Evolutionary conservation across 2,329 filamentous ascomycete genomes (phyloP).

Genomic region (Clarireedia hainanense): DNA sequence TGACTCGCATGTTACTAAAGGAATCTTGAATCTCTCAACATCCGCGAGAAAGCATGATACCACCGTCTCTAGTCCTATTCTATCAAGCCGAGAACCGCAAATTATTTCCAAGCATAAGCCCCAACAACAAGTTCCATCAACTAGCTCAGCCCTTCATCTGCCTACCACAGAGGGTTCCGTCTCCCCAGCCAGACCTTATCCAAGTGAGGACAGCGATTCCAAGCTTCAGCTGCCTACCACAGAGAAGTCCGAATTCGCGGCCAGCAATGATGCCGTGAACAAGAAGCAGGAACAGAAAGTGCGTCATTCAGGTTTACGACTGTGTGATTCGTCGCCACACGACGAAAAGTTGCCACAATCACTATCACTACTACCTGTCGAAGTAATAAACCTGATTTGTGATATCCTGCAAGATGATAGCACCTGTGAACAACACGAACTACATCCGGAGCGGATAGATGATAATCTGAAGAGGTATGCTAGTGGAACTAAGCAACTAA

Average conservation of each 20-base stretch:
- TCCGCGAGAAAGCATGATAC: slow-evolving; percentile 13
- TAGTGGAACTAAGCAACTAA: neutral
- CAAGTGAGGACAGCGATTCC: too few relatives aligned
- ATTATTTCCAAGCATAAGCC: slow-evolving; percentile 30
- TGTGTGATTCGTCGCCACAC: neutral
- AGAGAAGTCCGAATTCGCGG: neutral
- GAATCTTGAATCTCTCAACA: slow-evolving; percentile 18
- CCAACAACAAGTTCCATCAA: slow-evolving; percentile 20
- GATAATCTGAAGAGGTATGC: slow-evolving; percentile 12
- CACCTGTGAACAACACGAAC: slow-evolving; percentile 42
- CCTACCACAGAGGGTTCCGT: slow-evolving; percentile 1
- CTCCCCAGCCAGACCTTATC: too few relatives aligned
- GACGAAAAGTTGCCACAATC: slow-evolving; percentile 43
- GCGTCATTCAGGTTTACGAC: neutral
- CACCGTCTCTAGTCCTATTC: too few relatives aligned
- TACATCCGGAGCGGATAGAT: slow-evolving; percentile 31
- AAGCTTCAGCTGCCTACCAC: too few relatives aligned
- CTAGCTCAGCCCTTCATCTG: slow-evolving; percentile 16
- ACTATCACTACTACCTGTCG: slow-evolving; percentile 44
- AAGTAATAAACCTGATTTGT: slow-evolving; percentile 52
- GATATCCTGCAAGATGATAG: slow-evolving; percentile 50
- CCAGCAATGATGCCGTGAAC: neutral
- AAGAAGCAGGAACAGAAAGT: neutral
- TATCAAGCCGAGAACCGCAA: too few relatives aligned
- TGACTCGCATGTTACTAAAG: slow-evolving; percentile 24